These are phyloP conservation scores for Pythium myriotylum DNA, from an alignment of 352 stramenopile genomes.

Conservation along the genomic window DNA sequence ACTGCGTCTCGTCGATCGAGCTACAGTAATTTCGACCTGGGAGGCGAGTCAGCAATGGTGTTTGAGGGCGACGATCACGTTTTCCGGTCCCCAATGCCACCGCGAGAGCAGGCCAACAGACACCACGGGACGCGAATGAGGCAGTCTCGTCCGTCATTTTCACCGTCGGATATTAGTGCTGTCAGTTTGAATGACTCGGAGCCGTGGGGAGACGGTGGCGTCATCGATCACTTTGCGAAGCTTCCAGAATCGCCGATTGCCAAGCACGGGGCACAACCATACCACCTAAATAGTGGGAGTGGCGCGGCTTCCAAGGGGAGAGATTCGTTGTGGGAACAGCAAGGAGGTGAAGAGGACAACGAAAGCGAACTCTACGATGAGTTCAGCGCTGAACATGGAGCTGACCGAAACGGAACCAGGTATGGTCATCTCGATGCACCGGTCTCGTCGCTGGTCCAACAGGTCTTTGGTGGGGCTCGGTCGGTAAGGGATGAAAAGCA, in stretches of 20 bases:
- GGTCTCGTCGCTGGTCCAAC: constrained; percentile 59
- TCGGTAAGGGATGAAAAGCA: neutral
- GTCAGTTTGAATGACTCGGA: constrained; percentile 83
- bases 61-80: constrained; percentile 36
- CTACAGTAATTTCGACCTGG: constrained; percentile 42
- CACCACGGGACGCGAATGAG: neutral
- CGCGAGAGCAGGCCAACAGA: neutral
- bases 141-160: constrained; percentile 18
- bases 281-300: constrained; percentile 3
- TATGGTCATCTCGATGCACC: constrained; percentile 23
- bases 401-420: neutral
- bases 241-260: constrained; percentile 37
- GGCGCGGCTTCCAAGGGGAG: neutral
- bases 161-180: constrained; percentile 64
- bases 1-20: constrained; percentile 1
- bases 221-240: constrained; percentile 42
- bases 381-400: neutral
- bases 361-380: neutral
- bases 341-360: neutral
- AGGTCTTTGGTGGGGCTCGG: constrained; percentile 47
- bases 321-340: neutral
- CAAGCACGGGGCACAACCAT: constrained; percentile 19
- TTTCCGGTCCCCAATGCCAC: constrained; percentile 15
- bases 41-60: constrained; percentile 47
- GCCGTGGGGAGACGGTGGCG: constrained; percentile 48